Evolutionary conservation across 768 basidiomycete species (phyloP).

Genomic region (Trametes maxima): DNA sequence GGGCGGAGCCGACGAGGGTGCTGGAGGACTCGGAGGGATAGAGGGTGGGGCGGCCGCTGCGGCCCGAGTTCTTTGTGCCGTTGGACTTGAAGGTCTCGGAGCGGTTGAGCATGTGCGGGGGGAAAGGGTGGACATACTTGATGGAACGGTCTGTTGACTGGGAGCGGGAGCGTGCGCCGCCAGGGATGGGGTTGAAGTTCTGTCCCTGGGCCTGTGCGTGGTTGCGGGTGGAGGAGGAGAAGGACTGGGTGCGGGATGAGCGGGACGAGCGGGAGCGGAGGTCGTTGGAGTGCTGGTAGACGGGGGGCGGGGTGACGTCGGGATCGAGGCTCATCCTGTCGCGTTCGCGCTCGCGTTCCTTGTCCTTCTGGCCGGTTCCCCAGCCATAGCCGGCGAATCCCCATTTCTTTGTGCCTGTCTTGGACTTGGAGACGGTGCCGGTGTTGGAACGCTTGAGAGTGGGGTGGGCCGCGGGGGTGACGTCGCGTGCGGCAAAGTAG

Average conservation of each 20-base stretch:
- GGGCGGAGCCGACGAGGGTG: conserved; percentile 75
- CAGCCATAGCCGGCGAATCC: conserved; percentile 70
- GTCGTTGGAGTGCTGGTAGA: conserved; percentile 22
- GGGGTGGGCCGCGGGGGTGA: conserved; percentile 23
- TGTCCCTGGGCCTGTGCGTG: not conserved
- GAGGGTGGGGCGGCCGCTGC: conserved; percentile 39
- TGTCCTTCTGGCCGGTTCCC: conserved; percentile 56
- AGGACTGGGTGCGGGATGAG: conserved; percentile 2
- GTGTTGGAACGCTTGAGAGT: conserved; percentile 23
- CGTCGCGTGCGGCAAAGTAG: conserved; percentile 27
- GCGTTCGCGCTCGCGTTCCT: conserved; percentile 38
- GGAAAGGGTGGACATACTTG: conserved; percentile 13
- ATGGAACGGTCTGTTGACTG: conserved; percentile 4
- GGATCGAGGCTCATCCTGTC: conserved; percentile 36
- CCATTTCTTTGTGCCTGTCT: conserved; percentile 34
- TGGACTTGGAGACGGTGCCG: conserved; percentile 15
- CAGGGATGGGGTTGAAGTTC: conserved; percentile 13
- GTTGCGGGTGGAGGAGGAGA: conserved; percentile 3
- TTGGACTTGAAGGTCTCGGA: conserved; percentile 28
- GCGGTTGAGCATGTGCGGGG: conserved; percentile 16
- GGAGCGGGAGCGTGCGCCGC: conserved; percentile 4
- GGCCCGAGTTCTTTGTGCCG: conserved; percentile 28
- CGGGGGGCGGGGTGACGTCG: conserved; percentile 30
- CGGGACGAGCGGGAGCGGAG: conserved; percentile 14
- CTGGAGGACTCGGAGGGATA: conserved; percentile 65